A percentile compares a stretch with the other conserved stretches of the same genome.
phyloP scores from a whole-genome alignment of 2,329 filamentous ascomycete species.

The Chrysosporium queenslandicum region DNA sequence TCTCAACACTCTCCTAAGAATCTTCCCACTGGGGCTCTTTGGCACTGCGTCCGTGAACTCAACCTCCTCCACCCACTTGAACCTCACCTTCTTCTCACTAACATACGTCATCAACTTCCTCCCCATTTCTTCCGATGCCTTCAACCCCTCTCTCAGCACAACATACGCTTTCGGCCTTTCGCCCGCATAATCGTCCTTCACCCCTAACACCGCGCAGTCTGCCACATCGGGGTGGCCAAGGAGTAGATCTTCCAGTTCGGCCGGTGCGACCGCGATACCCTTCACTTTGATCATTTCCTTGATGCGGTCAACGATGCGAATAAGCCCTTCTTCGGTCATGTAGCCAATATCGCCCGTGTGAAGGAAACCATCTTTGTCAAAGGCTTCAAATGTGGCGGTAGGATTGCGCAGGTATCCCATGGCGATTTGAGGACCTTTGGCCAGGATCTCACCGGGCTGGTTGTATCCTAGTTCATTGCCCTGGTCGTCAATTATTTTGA shows the following conservation, averaged over 20 bases:
- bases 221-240: conserved; percentile 41
- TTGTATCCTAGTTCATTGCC: conserved; percentile 44
- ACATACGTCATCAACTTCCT: conserved; percentile 51
- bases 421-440: conserved; percentile 45
- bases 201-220: conserved; percentile 42
- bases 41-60: conserved; percentile 46
- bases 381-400: conserved; percentile 40
- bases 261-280: conserved; percentile 44
- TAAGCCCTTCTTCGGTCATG: conserved; percentile 27
- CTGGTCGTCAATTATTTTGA: conserved; percentile 46
- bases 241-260: conserved; percentile 43
- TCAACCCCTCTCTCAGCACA: conserved; percentile 27
- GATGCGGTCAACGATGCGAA: conserved; percentile 42
- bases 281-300: conserved; percentile 50
- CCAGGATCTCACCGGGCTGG: conserved; percentile 44
- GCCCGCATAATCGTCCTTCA: conserved; percentile 36
- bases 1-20: conserved; percentile 36
- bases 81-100: conserved; percentile 53
- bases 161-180: conserved; percentile 56
- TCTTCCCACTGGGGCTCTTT: conserved; percentile 67
- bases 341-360: conserved; percentile 48
- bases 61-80: conserved; percentile 27
- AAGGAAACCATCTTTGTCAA: conserved; percentile 45
- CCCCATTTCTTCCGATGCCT: conserved; percentile 22
- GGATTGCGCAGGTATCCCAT: conserved; percentile 46